phyloP scores from a whole-genome alignment of 306 rosid genomes.

The Erythrophleum fordii region DNA sequence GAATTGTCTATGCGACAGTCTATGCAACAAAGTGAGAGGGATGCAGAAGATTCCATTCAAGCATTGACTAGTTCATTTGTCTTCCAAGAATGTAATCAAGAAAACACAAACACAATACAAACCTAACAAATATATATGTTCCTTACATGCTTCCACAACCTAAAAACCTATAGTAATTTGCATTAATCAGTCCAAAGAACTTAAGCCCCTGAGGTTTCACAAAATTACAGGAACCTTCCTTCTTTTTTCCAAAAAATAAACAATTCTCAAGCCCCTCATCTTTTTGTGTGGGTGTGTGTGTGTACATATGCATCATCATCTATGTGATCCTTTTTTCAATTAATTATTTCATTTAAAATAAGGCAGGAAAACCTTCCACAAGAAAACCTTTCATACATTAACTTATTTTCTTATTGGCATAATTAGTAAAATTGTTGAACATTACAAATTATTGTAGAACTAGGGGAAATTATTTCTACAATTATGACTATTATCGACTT shows the following conservation, averaged over 20 bases:
- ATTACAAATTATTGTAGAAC: background rate
- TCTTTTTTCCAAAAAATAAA: background rate
- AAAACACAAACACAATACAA: conserved; percentile 3
- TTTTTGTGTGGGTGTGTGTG: too few species aligned
- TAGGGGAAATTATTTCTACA: background rate
- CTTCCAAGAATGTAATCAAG: conserved; percentile 9
- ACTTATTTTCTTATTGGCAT: background rate
- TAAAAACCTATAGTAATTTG: background rate
- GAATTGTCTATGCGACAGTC: conserved; percentile 17
- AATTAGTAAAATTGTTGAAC: background rate
- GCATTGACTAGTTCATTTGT: background rate
- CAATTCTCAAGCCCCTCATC: background rate
- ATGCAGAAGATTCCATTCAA: conserved; percentile 32
- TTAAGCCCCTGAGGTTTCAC: background rate
- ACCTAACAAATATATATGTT: background rate
- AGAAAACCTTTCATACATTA: background rate
- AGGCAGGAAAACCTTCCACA: background rate
- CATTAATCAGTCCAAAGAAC: too few species aligned
- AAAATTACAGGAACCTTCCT: background rate
- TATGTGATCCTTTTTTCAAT: background rate
- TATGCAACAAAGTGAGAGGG: conserved; percentile 1
- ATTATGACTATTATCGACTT: background rate
- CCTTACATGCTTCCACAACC: background rate
- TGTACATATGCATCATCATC: background rate
- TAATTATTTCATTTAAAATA: background rate